These are phyloP conservation scores for Chrysosporium queenslandicum DNA, from an alignment of 2,329 filamentous ascomycete genomes.

Conservation along the genomic window DNA sequence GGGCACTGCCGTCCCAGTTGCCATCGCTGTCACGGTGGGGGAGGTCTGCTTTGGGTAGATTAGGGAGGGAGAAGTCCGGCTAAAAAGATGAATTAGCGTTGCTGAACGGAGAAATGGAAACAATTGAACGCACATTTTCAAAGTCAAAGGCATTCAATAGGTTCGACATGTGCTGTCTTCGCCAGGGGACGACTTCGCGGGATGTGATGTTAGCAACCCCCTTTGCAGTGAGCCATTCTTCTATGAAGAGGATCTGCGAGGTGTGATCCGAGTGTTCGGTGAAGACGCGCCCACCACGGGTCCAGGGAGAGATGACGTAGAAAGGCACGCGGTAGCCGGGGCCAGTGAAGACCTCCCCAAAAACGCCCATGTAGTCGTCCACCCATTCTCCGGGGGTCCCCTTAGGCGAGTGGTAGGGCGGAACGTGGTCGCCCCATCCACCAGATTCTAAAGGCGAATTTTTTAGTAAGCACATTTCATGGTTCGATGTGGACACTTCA, in stretches of 20 bases:
- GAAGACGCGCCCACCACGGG: constrained; percentile 45
- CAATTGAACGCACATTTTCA: constrained; percentile 23
- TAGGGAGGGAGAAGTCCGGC: constrained; percentile 43
- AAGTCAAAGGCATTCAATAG: constrained; percentile 43
- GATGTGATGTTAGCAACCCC: constrained; percentile 35
- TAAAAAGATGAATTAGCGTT: constrained; percentile 17
- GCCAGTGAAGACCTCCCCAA: constrained; percentile 37
- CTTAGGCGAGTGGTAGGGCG: constrained; percentile 42
- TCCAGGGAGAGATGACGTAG: constrained; percentile 49
- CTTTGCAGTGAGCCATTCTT: constrained; percentile 41
- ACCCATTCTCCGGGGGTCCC: constrained; percentile 47
- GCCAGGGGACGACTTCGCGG: constrained; percentile 39
- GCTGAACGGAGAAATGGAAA: background rate
- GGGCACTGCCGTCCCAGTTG: constrained; percentile 38
- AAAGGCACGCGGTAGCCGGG: constrained; percentile 45
- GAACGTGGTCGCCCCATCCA: constrained; percentile 47
- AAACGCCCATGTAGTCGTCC: constrained; percentile 36
- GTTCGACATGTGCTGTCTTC: constrained; percentile 40
- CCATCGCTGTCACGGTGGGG: constrained; percentile 38
- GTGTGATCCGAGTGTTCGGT: constrained; percentile 48
- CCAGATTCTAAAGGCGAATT: constrained; percentile 37
- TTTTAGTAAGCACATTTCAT: background rate
- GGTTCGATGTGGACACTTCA: too few relatives aligned
- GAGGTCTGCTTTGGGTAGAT: constrained; percentile 36
- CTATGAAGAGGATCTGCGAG: constrained; percentile 47